phyloP scores from a whole-genome alignment of 805 yeast genomes.

The Ogataea thermomethanolica region DNA sequence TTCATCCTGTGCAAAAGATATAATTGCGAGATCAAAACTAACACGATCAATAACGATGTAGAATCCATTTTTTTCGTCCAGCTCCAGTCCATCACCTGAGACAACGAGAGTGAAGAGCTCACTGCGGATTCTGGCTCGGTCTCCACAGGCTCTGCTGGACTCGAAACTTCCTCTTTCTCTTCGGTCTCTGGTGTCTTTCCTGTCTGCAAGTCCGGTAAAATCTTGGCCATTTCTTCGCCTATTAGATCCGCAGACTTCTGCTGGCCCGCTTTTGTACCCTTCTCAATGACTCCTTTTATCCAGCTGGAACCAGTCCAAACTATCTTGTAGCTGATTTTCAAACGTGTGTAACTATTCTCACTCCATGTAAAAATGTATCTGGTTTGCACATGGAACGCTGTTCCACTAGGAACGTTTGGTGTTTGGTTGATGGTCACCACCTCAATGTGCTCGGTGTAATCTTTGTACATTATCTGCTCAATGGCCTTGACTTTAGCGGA shows the following conservation, averaged over 20 bases:
- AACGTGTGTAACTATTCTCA: slow-evolving; percentile 50
- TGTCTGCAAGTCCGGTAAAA: slow-evolving; percentile 16
- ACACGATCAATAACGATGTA: slow-evolving; percentile 2
- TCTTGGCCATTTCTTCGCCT: slow-evolving; percentile 22
- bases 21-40: slow-evolving; percentile 10
- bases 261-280: slow-evolving; percentile 80
- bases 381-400: slow-evolving; percentile 71
- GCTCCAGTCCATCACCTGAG: no score
- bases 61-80: no score
- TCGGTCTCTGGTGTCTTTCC: background rate
- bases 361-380: slow-evolving; percentile 77
- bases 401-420: slow-evolving; percentile 95
- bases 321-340: slow-evolving; percentile 67
- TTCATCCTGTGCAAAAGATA: slow-evolving; percentile 7
- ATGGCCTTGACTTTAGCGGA: slow-evolving; percentile 65
- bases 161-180: background rate
- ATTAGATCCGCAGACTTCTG: slow-evolving; percentile 50
- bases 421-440: slow-evolving; percentile 66
- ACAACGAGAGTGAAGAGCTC: no score
- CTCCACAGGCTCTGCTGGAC: background rate
- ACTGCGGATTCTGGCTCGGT: background rate
- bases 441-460: slow-evolving; percentile 51
- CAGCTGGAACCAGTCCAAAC: slow-evolving; percentile 92
- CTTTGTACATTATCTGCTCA: slow-evolving; percentile 57
- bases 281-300: slow-evolving; percentile 87